Conservation (phyloP, 23 red algal genomes). For the Gracilaria gracilis region DNA sequence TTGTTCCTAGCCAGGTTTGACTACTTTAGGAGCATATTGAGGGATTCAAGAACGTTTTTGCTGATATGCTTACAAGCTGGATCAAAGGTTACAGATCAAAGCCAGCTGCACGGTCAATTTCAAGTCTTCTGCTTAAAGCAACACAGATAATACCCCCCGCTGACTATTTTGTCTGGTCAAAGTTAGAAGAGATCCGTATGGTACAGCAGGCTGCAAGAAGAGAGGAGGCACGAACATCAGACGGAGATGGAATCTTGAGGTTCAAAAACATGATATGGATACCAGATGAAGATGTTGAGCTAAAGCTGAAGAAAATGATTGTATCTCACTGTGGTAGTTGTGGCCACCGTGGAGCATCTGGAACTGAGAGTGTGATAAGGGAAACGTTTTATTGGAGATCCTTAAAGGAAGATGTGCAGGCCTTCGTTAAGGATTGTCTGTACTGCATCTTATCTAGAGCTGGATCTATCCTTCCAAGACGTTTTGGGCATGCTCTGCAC, state of each 20-base stretch:
- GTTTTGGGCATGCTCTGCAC: slow-evolving; percentile 8
- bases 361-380: not conserved
- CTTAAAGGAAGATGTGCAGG: not conserved
- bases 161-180: too few relatives aligned
- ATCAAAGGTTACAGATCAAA: slow-evolving; percentile 5
- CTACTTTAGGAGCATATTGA: slow-evolving; percentile 25
- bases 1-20: slow-evolving; percentile 40
- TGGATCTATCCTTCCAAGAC: not conserved
- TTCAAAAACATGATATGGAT: too few relatives aligned
- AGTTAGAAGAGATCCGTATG: too few relatives aligned
- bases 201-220: too few relatives aligned
- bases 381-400: slow-evolving; percentile 18
- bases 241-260: too few relatives aligned
- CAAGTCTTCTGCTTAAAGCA: too few relatives aligned
- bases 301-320: slow-evolving; percentile 6
- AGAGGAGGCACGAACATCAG: too few relatives aligned
- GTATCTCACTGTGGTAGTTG: slow-evolving; percentile 17
- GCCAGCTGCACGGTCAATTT: too few relatives aligned
- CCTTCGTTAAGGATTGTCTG: slow-evolving; percentile 5
- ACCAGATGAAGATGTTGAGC: not conserved
- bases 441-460: slow-evolving; percentile 12
- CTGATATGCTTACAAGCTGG: slow-evolving; percentile 59
- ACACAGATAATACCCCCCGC: too few relatives aligned
- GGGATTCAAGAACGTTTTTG: slow-evolving; percentile 20
- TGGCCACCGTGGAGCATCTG: slow-evolving; percentile 33